A percentile compares a stretch with the other conserved stretches of the same genome.
These are phyloP conservation scores for Comarum palustre DNA, from an alignment of 306 rosid species.

Conservation along the genomic window DNA sequence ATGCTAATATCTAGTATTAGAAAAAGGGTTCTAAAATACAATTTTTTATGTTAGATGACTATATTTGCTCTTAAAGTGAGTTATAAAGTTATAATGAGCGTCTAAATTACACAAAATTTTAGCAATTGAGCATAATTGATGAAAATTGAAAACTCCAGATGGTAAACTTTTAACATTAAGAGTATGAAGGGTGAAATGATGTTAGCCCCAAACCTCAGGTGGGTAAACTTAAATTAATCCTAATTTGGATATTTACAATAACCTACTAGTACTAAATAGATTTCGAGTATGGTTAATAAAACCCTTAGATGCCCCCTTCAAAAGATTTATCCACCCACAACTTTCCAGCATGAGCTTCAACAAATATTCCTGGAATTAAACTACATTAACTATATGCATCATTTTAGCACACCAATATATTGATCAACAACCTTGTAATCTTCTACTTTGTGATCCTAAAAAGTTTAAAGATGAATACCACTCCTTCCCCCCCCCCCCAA, in stretches of 20 bases:
- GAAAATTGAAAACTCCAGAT: too few relatives aligned
- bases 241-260: neutral
- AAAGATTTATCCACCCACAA: neutral
- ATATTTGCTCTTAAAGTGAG: too few relatives aligned
- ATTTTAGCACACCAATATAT: neutral
- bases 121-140: too few relatives aligned
- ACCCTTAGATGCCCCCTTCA: neutral
- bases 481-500: neutral
- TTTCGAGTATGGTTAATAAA: neutral
- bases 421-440: neutral
- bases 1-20: too few relatives aligned
- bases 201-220: too few relatives aligned
- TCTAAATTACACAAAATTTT: too few relatives aligned
- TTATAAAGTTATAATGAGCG: too few relatives aligned
- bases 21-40: too few relatives aligned
- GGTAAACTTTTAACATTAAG: too few relatives aligned
- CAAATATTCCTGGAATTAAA: neutral
- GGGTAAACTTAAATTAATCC: too few relatives aligned
- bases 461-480: neutral
- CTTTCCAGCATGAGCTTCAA: neutral
- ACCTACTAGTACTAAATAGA: neutral
- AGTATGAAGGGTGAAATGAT: too few relatives aligned
- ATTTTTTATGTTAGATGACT: too few relatives aligned
- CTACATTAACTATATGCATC: neutral
- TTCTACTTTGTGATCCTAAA: neutral